phyloP scores from a whole-genome alignment of 257 asterid genomes.

The Solanum sejunctum region DNA sequence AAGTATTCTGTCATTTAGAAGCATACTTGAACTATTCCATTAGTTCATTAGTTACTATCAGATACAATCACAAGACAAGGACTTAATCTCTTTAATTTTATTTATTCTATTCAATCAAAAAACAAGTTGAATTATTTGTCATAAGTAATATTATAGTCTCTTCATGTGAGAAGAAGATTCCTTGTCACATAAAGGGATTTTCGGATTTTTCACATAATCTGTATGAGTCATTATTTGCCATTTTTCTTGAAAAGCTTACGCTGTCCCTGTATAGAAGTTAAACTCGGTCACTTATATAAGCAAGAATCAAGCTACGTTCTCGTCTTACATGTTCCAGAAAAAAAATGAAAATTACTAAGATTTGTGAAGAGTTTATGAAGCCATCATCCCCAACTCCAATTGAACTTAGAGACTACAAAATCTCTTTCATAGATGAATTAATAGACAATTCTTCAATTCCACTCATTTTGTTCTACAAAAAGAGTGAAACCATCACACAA shows the following conservation, averaged over 20 bases:
- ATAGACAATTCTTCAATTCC: conserved; percentile 42
- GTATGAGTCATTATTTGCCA: background rate
- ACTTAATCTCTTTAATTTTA: background rate
- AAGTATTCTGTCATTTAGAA: background rate
- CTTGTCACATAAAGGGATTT: background rate
- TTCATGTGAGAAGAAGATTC: background rate
- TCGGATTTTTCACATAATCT: background rate
- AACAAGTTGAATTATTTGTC: background rate
- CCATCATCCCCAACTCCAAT: conserved; percentile 51
- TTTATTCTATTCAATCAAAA: no score
- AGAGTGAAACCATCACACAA: background rate
- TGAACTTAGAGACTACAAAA: conserved; percentile 24
- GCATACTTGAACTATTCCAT: background rate
- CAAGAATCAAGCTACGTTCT: background rate
- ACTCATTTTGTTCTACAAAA: conserved; percentile 35
- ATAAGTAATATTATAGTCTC: background rate
- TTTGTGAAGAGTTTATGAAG: conserved; percentile 17
- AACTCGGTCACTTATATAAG: background rate
- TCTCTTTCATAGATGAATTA: conserved; percentile 45
- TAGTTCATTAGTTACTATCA: background rate
- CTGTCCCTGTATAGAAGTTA: background rate
- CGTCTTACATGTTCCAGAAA: background rate
- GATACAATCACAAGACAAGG: background rate
- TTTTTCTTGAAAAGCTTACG: background rate
- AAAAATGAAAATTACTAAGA: conserved; percentile 22